Evolutionary conservation across 495 filamentous ascomycete genomes (phyloP).

Genomic region (Aspergillus sparsus): DNA sequence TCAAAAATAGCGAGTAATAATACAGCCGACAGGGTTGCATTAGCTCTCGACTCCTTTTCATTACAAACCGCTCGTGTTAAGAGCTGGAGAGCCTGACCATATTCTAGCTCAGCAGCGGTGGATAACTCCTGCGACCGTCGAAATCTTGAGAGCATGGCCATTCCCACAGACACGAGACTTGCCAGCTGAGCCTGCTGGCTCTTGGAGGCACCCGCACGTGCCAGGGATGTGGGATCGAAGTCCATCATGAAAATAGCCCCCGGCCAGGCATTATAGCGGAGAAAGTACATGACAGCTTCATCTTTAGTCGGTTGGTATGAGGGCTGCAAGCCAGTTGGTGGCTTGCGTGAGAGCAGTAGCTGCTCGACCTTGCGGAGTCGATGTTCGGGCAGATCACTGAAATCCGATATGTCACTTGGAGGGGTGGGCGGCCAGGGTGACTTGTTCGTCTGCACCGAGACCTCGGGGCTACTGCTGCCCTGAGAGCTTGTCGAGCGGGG

Average conservation of each 20-base stretch:
- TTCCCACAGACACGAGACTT: slow-evolving; percentile 51
- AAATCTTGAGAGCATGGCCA: slow-evolving; percentile 52
- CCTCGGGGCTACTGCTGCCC: slow-evolving; percentile 15
- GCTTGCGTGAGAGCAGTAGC: slow-evolving; percentile 4
- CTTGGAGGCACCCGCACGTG: slow-evolving; percentile 20
- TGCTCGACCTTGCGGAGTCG: slow-evolving; percentile 14
- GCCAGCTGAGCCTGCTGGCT: slow-evolving; percentile 44
- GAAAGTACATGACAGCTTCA: slow-evolving; percentile 47
- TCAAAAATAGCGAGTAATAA: slow-evolving; percentile 57
- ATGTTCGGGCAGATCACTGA: slow-evolving; percentile 24
- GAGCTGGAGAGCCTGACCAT: slow-evolving; percentile 49
- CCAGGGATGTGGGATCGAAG: slow-evolving; percentile 29
- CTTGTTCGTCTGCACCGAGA: slow-evolving; percentile 6
- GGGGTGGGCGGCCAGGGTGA: slow-evolving; percentile 2
- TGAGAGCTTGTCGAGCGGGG: slow-evolving; percentile 13
- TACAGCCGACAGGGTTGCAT: slow-evolving; percentile 62
- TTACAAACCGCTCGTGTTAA: slow-evolving; percentile 56
- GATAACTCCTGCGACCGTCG: slow-evolving; percentile 36
- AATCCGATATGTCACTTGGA: slow-evolving; percentile 18
- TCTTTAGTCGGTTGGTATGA: slow-evolving; percentile 33
- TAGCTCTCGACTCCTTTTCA: slow-evolving; percentile 55
- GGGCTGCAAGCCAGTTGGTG: slow-evolving; percentile 22
- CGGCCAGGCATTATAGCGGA: slow-evolving; percentile 42
- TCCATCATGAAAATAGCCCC: slow-evolving; percentile 37
- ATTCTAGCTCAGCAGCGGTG: slow-evolving; percentile 45